Evolutionary conservation across 1,284 basidiomycete genomes (phyloP).

Genomic region (Ganoderma meredithae): DNA sequence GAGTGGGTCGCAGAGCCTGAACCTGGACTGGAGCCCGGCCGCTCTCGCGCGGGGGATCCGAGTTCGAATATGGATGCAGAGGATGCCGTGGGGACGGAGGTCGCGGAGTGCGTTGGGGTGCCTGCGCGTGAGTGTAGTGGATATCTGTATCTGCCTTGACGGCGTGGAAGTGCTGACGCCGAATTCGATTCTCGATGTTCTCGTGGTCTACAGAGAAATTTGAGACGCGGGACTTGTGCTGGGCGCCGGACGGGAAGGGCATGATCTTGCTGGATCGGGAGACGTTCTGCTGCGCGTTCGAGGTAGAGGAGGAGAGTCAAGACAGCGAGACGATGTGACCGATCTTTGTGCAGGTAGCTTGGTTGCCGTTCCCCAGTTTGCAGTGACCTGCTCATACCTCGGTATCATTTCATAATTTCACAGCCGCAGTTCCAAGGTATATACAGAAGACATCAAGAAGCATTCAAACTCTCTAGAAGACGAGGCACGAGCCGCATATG

Average conservation of each 20-base stretch:
- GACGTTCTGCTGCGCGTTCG: conserved; percentile 85
- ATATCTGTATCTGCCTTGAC: not conserved
- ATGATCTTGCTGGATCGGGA: conserved; percentile 75
- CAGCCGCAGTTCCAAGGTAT: not conserved
- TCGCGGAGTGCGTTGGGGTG: conserved; percentile 84
- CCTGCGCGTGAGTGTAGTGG: conserved; percentile 68
- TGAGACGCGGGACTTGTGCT: conserved; percentile 67
- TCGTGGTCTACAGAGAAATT: conserved; percentile 59
- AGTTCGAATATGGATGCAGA: not conserved
- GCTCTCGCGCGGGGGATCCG: not conserved
- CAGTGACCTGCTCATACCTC: not conserved
- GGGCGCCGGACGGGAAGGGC: conserved; percentile 88
- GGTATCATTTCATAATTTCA: not conserved
- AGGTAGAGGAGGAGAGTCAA: conserved; percentile 64
- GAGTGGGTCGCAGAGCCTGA: conserved; percentile 69
- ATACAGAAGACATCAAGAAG: not conserved
- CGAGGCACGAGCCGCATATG: not conserved
- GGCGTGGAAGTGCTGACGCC: conserved; percentile 11
- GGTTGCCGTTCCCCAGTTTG: not conserved
- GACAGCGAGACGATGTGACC: not conserved
- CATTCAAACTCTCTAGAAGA: not conserved
- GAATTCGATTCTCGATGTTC: not conserved
- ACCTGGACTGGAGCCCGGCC: conserved; percentile 1
- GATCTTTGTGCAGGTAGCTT: not conserved
- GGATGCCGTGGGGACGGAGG: conserved; percentile 49